Percentiles rank a stretch among this genome's conserved stretches.
Evolutionary conservation across 139 green algal genomes (phyloP).

Genomic region (Volvox africanus): DNA sequence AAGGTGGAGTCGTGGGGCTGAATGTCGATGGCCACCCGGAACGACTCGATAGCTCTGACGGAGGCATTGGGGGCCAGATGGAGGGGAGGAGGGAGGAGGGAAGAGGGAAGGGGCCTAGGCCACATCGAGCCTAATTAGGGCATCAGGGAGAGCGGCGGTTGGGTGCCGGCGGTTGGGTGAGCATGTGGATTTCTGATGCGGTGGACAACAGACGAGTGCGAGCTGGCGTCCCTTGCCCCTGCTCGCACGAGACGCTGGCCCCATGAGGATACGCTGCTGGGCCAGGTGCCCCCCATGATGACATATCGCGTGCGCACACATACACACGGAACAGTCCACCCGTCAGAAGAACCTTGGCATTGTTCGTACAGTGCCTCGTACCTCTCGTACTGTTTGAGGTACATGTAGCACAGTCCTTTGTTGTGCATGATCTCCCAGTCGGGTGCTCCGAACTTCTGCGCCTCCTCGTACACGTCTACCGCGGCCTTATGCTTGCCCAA

Average conservation of each 20-base stretch:
- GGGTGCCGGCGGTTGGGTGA: no score
- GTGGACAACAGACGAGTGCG: no score
- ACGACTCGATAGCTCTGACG: conserved; percentile 73
- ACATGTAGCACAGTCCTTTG: conserved; percentile 79
- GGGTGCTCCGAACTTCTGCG: conserved; percentile 62
- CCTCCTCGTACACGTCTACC: conserved; percentile 85
- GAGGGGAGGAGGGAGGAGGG: background rate
- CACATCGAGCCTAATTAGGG: no score
- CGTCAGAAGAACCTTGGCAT: no score
- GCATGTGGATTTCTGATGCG: no score
- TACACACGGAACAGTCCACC: background rate
- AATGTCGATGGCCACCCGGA: conserved; percentile 73
- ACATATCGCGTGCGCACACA: background rate
- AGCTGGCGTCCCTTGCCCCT: no score
- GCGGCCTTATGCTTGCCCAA: conserved; percentile 82
- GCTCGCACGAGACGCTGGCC: no score
- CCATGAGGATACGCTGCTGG: no score
- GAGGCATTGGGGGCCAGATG: background rate
- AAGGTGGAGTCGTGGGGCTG: conserved; percentile 83
- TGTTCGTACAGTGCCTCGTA: background rate
- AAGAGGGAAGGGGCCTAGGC: no score
- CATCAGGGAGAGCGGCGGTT: no score
- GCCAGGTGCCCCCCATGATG: no score
- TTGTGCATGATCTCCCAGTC: conserved; percentile 90
- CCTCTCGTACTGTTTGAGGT: conserved; percentile 61